These are phyloP conservation scores for Amyloporia xantha DNA, from an alignment of 768 basidiomycete species.

Conservation along the genomic window DNA sequence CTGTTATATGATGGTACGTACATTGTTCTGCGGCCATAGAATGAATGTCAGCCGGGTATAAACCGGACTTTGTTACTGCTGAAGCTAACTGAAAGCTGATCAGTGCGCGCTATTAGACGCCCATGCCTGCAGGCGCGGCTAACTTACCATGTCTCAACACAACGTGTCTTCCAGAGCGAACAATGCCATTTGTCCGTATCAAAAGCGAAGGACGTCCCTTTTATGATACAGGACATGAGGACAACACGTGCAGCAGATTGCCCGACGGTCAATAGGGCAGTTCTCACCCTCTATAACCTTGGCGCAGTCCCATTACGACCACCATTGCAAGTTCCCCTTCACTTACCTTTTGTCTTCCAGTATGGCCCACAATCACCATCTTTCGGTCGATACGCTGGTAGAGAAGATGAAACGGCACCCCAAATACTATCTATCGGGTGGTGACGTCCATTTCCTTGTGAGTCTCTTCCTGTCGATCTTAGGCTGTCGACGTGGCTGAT, in stretches of 20 bases:
- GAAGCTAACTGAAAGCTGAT: no score
- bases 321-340: slow-evolving; percentile 3
- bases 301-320: slow-evolving; percentile 1
- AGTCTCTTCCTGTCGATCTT: slow-evolving; percentile 12
- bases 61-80: no score
- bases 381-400: slow-evolving; percentile 2
- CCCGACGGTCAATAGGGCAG: background rate
- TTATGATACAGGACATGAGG: slow-evolving; percentile 3
- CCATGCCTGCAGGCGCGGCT: no score
- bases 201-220: background rate
- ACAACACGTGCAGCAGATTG: background rate
- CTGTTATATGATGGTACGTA: no score
- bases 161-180: no score
- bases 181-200: background rate
- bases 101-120: no score
- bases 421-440: slow-evolving; percentile 47
- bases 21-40: no score
- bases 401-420: slow-evolving; percentile 21
- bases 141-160: no score
- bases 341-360: slow-evolving; percentile 1
- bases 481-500: background rate
- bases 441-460: slow-evolving; percentile 49
- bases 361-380: slow-evolving; percentile 1
- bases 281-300: background rate
- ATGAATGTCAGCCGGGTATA: no score